Percentiles rank a stretch among this genome's conserved stretches.
phyloP scores from a whole-genome alignment of 495 filamentous ascomycete genomes.

The Aspergillus coremiiformis region DNA sequence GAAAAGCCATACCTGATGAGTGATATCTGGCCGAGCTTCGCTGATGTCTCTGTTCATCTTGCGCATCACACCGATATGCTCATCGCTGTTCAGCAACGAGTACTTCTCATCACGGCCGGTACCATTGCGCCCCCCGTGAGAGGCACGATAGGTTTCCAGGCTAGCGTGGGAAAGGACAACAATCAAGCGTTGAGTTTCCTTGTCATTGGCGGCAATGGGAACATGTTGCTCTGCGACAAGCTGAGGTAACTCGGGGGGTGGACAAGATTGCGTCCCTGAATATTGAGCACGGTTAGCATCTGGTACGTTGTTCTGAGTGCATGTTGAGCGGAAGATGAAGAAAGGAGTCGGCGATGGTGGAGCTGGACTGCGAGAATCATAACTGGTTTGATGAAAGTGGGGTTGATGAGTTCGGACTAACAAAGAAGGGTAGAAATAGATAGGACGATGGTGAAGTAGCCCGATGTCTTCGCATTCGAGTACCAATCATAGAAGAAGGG shows the following conservation, averaged over 20 bases:
- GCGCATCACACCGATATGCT: constrained; percentile 97
- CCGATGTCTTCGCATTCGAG: not conserved
- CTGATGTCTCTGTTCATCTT: constrained; percentile 99
- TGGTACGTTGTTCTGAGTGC: constrained; percentile 5
- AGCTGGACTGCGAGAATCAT: not conserved
- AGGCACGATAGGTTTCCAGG: constrained; percentile 90
- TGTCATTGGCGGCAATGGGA: constrained; percentile 76
- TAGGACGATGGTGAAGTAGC: not conserved
- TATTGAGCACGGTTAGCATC: constrained; percentile 19
- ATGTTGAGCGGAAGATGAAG: not conserved
- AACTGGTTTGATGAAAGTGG: not conserved
- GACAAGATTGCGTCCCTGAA: constrained; percentile 83
- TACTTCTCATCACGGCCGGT: constrained; percentile 82
- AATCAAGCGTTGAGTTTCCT: constrained; percentile 82
- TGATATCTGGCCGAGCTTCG: constrained; percentile 94
- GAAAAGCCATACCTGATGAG: constrained; percentile 73
- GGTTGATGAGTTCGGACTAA: not conserved
- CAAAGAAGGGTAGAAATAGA: not conserved
- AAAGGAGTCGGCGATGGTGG: not conserved
- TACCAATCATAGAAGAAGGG: no score
- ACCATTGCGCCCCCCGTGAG: constrained; percentile 60
- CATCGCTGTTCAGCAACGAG: constrained; percentile 92
- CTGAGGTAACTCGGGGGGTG: constrained; percentile 81
- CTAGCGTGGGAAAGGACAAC: constrained; percentile 96
- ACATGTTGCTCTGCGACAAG: constrained; percentile 88